Percentiles rank a stretch among this genome's conserved stretches.
These are phyloP conservation scores for Cercophora scortea DNA, from an alignment of 495 filamentous ascomycete genomes.

Conservation along the genomic window DNA sequence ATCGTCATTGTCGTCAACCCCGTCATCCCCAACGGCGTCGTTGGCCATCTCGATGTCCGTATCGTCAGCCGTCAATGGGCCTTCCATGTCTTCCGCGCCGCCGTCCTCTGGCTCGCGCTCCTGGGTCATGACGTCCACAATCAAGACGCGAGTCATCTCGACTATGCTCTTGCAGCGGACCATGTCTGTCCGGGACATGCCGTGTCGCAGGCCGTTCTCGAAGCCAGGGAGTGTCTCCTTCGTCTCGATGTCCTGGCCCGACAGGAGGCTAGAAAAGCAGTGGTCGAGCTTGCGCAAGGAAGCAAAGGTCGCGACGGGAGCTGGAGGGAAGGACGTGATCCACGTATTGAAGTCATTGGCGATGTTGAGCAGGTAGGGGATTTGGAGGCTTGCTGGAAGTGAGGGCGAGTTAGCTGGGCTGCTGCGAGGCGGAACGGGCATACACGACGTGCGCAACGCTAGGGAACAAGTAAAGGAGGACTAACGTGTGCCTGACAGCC, in stretches of 20 bases:
- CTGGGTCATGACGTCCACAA: constrained; percentile 55
- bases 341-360: constrained; percentile 60
- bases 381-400: constrained; percentile 64
- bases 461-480: background rate
- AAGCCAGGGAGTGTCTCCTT: constrained; percentile 61
- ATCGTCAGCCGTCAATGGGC: constrained; percentile 17
- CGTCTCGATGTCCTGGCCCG: constrained; percentile 57
- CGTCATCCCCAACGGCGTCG: constrained; percentile 9
- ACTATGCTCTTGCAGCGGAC: constrained; percentile 73
- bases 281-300: constrained; percentile 70
- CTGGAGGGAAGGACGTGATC: constrained; percentile 59
- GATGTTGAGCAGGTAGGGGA: constrained; percentile 71
- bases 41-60: constrained; percentile 9
- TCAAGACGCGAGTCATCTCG: constrained; percentile 56
- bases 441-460: too few species aligned
- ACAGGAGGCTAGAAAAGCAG: constrained; percentile 64
- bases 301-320: constrained; percentile 53
- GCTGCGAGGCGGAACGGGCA: too few species aligned
- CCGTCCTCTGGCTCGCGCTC: constrained; percentile 26
- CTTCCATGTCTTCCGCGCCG: constrained; percentile 25
- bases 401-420: background rate
- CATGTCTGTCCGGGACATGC: constrained; percentile 65
- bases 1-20: constrained; percentile 6
- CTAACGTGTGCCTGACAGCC: constrained; percentile 78
- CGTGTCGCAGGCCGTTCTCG: constrained; percentile 40